Base-by-base conservation (phyloP, 331 rosid species). In the Pyracantha coccinea region DNA sequence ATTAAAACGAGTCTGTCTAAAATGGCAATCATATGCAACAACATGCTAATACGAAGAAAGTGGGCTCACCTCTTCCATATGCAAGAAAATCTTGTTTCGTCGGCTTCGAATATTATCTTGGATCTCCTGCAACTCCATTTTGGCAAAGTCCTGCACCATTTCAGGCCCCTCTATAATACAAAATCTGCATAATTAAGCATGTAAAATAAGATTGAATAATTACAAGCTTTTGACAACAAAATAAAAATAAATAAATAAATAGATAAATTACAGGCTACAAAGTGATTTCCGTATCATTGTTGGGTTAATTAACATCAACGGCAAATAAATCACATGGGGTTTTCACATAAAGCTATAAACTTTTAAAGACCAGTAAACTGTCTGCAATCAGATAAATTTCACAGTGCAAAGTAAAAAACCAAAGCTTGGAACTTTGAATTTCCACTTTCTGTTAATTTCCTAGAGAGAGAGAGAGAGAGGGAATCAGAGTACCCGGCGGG, bases 81-180 rank as follows among this genome's bases (percentile, higher is more conserved):
- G 99, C 71, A 90, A 83, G 77, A 94, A 94, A 44, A 94, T 90
- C 57, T 94, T 94, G 91, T 94, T 94, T 72, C 99, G 86, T 35
- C 99, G 88, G 78, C 99, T 94, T 71, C 99, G 84, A 78, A 94
- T 85, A 71, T 92, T 91, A 41, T 92, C 97, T 80, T 88, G 90
- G 79, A 94, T 94, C 68, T 94, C 99, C 73, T 83, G 96, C 54
- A 94, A 70, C 68, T 94, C 96, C 99, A 94, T 92, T 76, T 90
- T 88, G 50, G 83, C 96, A 79, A 94, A 94, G 81, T 86, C 97
- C 77, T 87, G 91, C 25, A 88, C 99, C 7, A 97, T 87, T 83
- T 92, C 99, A 0, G 99, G 99, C 17, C 99, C 99, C 83, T 94
- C 99, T 60, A 94, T 94, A 72, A 94, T 94, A 79, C 99, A 94